Base-by-base conservation (phyloP, 2,329 filamentous ascomycete species). In the Venturia aucupariae region DNA sequence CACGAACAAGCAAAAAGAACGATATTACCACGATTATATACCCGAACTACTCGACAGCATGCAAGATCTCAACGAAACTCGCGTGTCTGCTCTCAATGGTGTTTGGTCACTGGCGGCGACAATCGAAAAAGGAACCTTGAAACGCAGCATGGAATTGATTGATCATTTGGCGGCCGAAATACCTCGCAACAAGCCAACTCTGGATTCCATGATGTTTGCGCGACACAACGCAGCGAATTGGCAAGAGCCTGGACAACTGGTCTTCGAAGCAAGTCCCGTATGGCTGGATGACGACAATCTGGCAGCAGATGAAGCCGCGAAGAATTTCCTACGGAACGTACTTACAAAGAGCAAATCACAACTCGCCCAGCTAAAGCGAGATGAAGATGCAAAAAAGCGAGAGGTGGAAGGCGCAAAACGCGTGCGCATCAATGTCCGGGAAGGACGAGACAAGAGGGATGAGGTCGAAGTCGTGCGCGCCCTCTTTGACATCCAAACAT, bases 171-270 rank as follows among this genome's bases (percentile, higher is more conserved):
- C 86, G 5, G 82, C 85, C 65, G 93, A 97, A 72, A 94, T 99
- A 61, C 84, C 88, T 15, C 85, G 93, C 65, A 99, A 99, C 73
- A 84, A 89, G 67, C 94, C 94, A 11, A 83, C 89, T 57, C 83
- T 99, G 48, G 95, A 99, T 76, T 96, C 92, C 24, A 90, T 96
- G 82, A 99, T 99, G 94, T 99, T 97, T 75, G 87, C 96, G 65
- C 87, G 89, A 67, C 94, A 99, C 79, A 99, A 99, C 72, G 84
- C 85, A 15, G 61, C 60, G 30, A 79, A 83, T 62, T 96, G 90
- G 82, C 86, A 91, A 71, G 93, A 97, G 72, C 94, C 94, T 0
- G 71, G 84, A 0, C 89, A 97, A 76, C 90, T 94, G 75, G 80
- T 79, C 13, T 99, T 99, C 70, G 94, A 99, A 75, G 89, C 94